phyloP scores from a whole-genome alignment of 202 grass and related monocot genomes.

The Schoenoplectus triqueter region DNA sequence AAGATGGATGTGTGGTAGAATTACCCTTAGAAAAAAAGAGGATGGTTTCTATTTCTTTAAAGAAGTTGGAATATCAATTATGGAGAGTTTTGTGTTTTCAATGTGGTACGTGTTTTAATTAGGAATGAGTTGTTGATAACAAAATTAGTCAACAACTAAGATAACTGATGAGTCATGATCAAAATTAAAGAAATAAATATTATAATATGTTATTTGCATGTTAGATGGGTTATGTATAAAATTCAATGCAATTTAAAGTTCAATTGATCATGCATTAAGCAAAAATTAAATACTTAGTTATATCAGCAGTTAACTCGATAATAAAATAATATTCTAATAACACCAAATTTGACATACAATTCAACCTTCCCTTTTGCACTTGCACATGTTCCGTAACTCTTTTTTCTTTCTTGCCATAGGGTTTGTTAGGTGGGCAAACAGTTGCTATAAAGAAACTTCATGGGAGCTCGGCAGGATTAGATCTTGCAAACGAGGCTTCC shows the following conservation, averaged over 20 bases:
- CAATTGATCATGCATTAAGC: not conserved
- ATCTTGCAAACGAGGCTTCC: not conserved
- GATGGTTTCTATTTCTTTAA: too few species aligned
- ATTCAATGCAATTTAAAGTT: too few species aligned
- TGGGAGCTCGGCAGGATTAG: not conserved
- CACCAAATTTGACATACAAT: not conserved
- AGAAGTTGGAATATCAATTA: not conserved
- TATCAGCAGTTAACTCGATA: not conserved
- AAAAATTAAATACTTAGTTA: not conserved
- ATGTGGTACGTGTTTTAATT: not conserved
- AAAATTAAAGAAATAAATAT: too few species aligned
- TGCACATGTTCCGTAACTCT: not conserved
- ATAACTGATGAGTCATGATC: too few species aligned
- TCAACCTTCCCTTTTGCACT: not conserved
- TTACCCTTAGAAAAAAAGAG: not conserved
- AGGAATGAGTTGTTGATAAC: too few species aligned
- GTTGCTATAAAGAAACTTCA: constrained; percentile 21
- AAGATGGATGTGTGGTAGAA: not conserved
- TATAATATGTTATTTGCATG: too few species aligned
- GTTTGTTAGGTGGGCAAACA: not conserved
- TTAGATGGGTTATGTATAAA: too few species aligned
- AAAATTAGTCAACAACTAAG: too few species aligned
- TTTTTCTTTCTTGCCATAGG: not conserved
- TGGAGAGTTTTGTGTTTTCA: not conserved
- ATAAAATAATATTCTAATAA: not conserved